Evolutionary conservation across 2,329 filamentous ascomycete genomes (phyloP).

Genomic region (Calonectria ilicicola): DNA sequence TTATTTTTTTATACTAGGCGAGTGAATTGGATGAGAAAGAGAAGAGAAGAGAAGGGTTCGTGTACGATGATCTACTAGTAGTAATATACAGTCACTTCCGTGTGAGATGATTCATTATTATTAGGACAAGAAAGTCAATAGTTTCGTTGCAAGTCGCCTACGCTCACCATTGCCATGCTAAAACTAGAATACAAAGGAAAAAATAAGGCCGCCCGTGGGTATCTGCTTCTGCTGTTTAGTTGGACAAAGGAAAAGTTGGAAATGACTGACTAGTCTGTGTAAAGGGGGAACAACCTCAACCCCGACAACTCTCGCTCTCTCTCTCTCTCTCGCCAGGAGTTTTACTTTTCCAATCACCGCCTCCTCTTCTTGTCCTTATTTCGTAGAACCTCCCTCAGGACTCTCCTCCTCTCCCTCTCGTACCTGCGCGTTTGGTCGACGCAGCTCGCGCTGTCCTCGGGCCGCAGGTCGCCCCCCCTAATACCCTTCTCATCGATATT

Average conservation of each 20-base stretch:
- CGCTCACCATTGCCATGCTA: neutral
- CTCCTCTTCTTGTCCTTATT: neutral
- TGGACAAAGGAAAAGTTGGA: neutral
- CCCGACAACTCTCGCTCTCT: neutral
- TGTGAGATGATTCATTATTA: neutral
- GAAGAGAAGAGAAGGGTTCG: neutral
- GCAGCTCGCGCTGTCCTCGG: neutral
- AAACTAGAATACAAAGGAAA: neutral
- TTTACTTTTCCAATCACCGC: no score
- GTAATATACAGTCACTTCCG: neutral
- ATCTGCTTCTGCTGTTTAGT: neutral
- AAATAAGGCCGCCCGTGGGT: neutral
- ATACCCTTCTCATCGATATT: neutral
- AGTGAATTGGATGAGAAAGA: neutral
- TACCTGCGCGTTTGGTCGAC: neutral
- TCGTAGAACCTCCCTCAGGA: neutral
- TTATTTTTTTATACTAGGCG: no score
- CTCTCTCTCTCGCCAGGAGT: neutral
- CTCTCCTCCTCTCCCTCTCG: neutral
- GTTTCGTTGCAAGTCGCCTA: no score
- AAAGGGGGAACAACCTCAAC: neutral
- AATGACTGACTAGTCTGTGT: neutral
- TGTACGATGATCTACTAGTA: neutral
- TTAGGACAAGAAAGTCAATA: neutral
- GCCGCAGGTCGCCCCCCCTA: neutral